Percentiles rank a stretch among this genome's conserved stretches.
Conservation (phyloP, 108 stramenopile species). For the Schizochytrium sp. region DNA sequence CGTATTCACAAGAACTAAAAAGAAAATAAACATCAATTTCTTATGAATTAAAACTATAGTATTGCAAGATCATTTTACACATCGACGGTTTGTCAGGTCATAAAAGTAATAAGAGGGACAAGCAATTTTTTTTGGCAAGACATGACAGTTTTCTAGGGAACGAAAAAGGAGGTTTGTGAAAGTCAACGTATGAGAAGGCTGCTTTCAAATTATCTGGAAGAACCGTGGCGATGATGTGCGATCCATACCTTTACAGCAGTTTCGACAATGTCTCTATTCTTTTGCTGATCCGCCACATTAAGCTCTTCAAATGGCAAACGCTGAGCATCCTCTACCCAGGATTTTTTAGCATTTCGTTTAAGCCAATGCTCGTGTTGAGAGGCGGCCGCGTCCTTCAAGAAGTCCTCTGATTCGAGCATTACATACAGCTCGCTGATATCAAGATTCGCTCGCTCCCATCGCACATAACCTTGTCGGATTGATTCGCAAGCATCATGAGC, state of each 20-base stretch:
- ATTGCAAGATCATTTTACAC: no score
- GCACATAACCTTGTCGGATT: background rate
- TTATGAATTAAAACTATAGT: no score
- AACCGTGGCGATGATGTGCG: background rate
- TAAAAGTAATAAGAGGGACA: no score
- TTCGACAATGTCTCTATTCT: constrained; percentile 21
- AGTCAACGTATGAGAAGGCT: no score
- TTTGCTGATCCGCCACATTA: constrained; percentile 30
- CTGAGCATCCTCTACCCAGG: constrained; percentile 53
- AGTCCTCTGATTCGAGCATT: constrained; percentile 8
- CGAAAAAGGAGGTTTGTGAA: no score
- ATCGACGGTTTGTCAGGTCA: no score
- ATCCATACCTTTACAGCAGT: constrained; percentile 46
- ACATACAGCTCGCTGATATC: background rate
- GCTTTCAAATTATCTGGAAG: background rate
- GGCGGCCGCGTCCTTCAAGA: constrained; percentile 6
- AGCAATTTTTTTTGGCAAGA: no score
- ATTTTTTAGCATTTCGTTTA: constrained; percentile 39
- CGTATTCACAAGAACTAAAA: no score
- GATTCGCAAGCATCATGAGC: constrained; percentile 52
- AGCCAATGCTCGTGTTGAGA: constrained; percentile 60
- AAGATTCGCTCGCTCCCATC: background rate
- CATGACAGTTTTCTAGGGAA: no score
- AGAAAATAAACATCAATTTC: no score
- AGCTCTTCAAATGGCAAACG: constrained; percentile 28